A percentile compares a stretch with the other conserved stretches of the same genome.
Conservation (phyloP, 805 yeast species). For the Zygosaccharomyces siamensis region DNA sequence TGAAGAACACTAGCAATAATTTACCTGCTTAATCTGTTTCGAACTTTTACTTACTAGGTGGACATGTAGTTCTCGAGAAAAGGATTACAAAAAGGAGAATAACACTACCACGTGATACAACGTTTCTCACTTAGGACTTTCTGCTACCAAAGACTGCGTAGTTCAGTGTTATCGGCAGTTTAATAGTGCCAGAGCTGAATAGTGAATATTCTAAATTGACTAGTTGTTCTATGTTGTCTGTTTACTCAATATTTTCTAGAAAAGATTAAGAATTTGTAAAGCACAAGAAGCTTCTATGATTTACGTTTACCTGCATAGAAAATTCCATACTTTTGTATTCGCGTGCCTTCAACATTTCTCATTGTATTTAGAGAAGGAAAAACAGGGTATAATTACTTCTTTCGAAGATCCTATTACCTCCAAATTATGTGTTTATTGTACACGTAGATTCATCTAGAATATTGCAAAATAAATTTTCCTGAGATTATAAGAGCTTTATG, state of each 20-base stretch:
- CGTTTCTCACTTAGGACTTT: too few species aligned
- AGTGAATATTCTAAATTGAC: not conserved
- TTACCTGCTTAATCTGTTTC: too few species aligned
- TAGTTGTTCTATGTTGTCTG: not conserved
- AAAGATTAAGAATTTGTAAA: not conserved
- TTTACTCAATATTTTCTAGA: not conserved
- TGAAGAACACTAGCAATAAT: not conserved
- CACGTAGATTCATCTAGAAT: too few species aligned
- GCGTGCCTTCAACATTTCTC: not conserved
- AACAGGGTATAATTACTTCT: too few species aligned
- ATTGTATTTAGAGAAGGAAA: too few species aligned
- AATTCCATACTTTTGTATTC: not conserved
- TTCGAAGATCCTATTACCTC: too few species aligned
- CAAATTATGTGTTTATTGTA: too few species aligned
- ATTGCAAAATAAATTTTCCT: too few species aligned
- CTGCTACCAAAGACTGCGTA: not conserved
- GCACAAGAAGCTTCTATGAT: not conserved
- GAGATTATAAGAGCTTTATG: too few species aligned
- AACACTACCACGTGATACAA: not conserved
- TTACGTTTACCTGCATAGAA: slow-evolving; percentile 2
- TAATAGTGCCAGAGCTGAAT: not conserved
- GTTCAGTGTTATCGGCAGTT: not conserved
- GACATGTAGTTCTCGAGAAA: not conserved
- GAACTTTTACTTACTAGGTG: not conserved
- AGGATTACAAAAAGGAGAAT: not conserved